Evolutionary conservation across 2,329 filamentous ascomycete species (phyloP), one percentile per base, ranked within the genome.

Genomic region (Fusarium udum): DNA sequence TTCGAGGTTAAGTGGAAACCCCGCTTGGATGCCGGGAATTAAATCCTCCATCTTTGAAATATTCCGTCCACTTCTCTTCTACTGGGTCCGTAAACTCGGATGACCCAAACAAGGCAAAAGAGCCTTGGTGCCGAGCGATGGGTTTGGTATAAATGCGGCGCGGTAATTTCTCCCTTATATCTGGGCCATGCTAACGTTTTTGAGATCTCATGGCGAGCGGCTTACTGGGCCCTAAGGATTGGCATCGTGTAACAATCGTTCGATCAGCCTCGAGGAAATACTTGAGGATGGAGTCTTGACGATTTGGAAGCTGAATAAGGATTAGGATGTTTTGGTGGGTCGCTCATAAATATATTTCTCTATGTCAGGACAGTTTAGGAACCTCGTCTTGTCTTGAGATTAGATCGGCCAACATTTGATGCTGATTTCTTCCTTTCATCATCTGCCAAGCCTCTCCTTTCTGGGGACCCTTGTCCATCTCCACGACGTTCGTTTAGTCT

Each of bases 391-490:
- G 7, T 24, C 48, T 3, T 51, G 5, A 24, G 48, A 51, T 51
- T 51, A 51, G 32, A 20, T 51, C 26, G 51, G 43, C 4, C 16
- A 28, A 14, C 34, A 18, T 11, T 31, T 15, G 5, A 18, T 48
- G 14, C 28, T 22, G 3, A 39, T 15, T 22, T 56, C 37, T 60
- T 31, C 22, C 31, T 51, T 37, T 12, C 12, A 16, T 10, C 4
- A 15, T 3, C 5, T 28, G 63, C 24, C 48, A 48, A 59, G 42
- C n/a, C 7, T 34, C 58, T n/a, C 67, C 67, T 64, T 69, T 69
- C 67, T 10, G 20, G 67, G 64, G 28, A 40, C 52, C 46, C 61
- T 28, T 59, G 24, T 15, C 4, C 9, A 26, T 49, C 20, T 42
- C 52, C 42, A 51, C 34, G 26, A 20, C 31, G 4, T 42, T 36